Percentiles rank a stretch among this genome's conserved stretches.
phyloP scores from a whole-genome alignment of 768 basidiomycete genomes.

The Boletus barrowsii region DNA sequence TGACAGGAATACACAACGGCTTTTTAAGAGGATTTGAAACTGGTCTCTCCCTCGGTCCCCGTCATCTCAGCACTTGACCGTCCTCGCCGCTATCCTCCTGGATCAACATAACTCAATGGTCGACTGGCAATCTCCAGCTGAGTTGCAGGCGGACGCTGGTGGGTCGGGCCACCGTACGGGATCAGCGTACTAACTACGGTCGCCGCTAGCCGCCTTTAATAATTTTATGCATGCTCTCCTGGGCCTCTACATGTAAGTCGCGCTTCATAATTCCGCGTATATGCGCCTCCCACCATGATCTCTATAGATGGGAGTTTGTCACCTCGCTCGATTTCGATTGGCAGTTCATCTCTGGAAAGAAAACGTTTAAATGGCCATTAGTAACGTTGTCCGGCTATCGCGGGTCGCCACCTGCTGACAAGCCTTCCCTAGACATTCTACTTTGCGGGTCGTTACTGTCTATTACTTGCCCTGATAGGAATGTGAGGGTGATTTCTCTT shows the following conservation, averaged over 20 bases:
- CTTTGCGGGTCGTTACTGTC: conserved; percentile 64
- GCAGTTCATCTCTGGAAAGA: conserved; percentile 55
- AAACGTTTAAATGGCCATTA: conserved; percentile 65
- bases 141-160: conserved; percentile 50
- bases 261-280: conserved; percentile 1
- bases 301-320: conserved; percentile 62
- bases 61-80: not conserved
- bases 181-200: conserved; percentile 8
- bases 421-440: conserved; percentile 51
- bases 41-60: not conserved
- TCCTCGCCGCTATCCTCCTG: conserved; percentile 3
- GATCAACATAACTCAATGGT: conserved; percentile 39
- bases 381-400: conserved; percentile 30
- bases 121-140: conserved; percentile 51
- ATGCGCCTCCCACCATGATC: conserved; percentile 1
- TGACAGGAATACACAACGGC: conserved; percentile 1
- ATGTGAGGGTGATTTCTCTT: conserved; percentile 45
- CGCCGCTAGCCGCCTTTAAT: conserved; percentile 31
- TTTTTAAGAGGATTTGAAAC: conserved; percentile 9
- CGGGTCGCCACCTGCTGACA: not conserved
- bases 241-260: conserved; percentile 56
- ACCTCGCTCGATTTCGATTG: conserved; percentile 64
- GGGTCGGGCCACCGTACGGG: conserved; percentile 1
- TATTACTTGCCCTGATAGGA: conserved; percentile 64
- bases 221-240: conserved; percentile 60